Evolutionary conservation across 345 rosid genomes (phyloP).

Genomic region (Pelargonium nanum): DNA sequence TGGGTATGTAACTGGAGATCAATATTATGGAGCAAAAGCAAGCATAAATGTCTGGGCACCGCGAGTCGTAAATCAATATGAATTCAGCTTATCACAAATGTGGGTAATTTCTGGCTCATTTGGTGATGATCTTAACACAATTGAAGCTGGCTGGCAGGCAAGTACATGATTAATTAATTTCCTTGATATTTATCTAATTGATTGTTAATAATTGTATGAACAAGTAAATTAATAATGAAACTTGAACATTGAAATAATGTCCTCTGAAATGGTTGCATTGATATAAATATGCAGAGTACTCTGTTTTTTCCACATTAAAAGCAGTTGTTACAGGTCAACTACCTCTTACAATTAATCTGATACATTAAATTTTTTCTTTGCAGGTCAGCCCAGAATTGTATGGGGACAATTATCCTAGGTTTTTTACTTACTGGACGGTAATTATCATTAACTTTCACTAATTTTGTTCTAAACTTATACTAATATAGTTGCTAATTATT

Average conservation of each 20-base stretch:
- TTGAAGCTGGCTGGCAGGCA: conserved; percentile 99
- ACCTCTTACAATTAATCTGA: no score
- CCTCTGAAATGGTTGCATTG: no score
- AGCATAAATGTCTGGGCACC: conserved; percentile 97
- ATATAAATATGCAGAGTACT: background rate
- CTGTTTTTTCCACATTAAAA: conserved; percentile 17
- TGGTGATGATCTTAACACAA: conserved; percentile 85
- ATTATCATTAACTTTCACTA: background rate
- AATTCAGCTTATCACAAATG: conserved; percentile 86
- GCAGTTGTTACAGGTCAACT: conserved; percentile 21
- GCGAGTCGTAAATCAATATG: conserved; percentile 58
- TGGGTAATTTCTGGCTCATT: conserved; percentile 98
- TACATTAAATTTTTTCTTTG: conserved; percentile 12
- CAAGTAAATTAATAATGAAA: no score
- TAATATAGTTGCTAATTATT: background rate
- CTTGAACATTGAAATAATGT: no score
- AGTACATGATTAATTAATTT: background rate
- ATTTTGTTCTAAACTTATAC: background rate
- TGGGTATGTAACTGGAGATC: conserved; percentile 72
- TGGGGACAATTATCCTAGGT: conserved; percentile 89
- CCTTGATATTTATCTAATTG: no score
- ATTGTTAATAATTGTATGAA: background rate
- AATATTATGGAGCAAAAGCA: conserved; percentile 93
- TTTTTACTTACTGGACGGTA: conserved; percentile 98
- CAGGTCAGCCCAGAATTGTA: conserved; percentile 98